Percentiles rank a stretch among this genome's conserved stretches.
These are phyloP conservation scores for Inga oerstediana DNA, from an alignment of 306 rosid species.

Conservation along the genomic window DNA sequence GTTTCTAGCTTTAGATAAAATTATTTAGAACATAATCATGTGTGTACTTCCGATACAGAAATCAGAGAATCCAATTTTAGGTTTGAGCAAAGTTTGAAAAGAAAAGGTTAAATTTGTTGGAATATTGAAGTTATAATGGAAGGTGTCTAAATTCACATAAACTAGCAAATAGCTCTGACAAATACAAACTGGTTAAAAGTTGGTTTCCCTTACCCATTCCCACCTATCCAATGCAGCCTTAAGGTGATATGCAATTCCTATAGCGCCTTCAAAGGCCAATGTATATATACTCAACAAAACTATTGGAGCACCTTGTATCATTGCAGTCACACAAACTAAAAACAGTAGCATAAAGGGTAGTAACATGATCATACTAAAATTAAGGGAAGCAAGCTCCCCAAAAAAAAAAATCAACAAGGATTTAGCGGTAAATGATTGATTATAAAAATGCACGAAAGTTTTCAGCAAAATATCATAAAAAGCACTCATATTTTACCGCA, in stretches of 20 bases:
- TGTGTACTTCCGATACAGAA: not conserved
- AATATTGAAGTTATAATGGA: no score
- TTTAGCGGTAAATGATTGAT: not conserved
- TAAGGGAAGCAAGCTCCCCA: constrained; percentile 20
- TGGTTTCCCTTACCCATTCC: not conserved
- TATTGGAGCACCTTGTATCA: not conserved
- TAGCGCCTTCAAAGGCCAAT: not conserved
- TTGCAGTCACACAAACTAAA: constrained; percentile 11
- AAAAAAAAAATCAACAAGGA: not conserved
- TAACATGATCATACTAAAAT: constrained; percentile 8
- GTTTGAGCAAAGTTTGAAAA: not conserved
- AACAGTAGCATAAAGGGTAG: not conserved
- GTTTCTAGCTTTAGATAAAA: not conserved
- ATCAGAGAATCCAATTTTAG: not conserved
- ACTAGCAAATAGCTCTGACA: not conserved
- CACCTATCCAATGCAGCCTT: not conserved
- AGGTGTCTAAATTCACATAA: not conserved
- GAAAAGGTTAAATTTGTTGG: not conserved
- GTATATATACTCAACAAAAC: not conserved
- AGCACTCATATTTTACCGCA: constrained; percentile 63
- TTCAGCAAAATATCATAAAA: constrained; percentile 10
- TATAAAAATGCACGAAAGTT: constrained; percentile 8
- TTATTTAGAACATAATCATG: not conserved
- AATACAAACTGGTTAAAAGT: not conserved
- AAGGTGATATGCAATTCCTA: not conserved